Conservation (phyloP, 1,139 yeast species). For the Candida sp. region DNA sequence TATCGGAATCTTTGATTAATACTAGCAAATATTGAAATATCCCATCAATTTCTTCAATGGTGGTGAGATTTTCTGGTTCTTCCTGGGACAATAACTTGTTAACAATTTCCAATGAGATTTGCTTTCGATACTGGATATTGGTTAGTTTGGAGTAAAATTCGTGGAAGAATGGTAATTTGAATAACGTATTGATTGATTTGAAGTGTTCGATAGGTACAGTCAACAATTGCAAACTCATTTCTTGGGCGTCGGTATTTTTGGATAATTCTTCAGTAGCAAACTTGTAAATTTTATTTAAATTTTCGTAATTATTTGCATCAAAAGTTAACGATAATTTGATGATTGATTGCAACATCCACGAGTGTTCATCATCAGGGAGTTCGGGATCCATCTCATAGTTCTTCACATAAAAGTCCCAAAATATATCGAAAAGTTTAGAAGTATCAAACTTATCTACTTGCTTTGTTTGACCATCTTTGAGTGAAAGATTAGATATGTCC, state of each 20-base stretch:
- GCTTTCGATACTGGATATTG: conserved; percentile 28
- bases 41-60: conserved; percentile 38
- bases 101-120: conserved; percentile 40
- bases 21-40: conserved; percentile 41
- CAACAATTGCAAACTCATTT: conserved; percentile 52
- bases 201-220: conserved; percentile 53
- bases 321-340: conserved; percentile 63
- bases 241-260: conserved; percentile 27
- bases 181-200: conserved; percentile 24
- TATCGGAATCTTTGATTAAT: conserved; percentile 30
- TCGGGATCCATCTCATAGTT: conserved; percentile 59
- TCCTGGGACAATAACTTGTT: conserved; percentile 27
- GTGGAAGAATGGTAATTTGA: conserved; percentile 36
- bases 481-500: neutral
- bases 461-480: neutral
- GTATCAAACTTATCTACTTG: neutral
- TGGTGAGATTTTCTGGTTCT: conserved; percentile 16
- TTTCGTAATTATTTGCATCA: conserved; percentile 59
- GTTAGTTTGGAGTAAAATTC: conserved; percentile 38
- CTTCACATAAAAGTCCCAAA: conserved; percentile 62
- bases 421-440: conserved; percentile 46
- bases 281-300: conserved; percentile 59
- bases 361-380: conserved; percentile 60
- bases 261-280: conserved; percentile 51
- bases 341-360: conserved; percentile 62